Percentiles rank a stretch among this genome's conserved stretches.
Evolutionary conservation across 805 yeast species (phyloP).

Genomic region (Yarrowia porcina): DNA sequence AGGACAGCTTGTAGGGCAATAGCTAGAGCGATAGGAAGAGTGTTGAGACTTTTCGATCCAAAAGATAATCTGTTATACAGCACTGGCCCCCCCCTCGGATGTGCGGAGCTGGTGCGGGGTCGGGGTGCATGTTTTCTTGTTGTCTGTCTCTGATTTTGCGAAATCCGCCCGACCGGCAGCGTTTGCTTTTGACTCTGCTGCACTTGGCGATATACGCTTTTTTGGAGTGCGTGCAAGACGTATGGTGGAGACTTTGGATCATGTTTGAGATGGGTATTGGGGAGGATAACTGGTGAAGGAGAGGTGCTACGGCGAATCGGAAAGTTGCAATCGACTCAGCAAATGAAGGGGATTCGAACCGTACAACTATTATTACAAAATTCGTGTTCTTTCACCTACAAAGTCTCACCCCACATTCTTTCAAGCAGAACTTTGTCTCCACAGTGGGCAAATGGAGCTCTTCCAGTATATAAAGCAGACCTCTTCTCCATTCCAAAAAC

Average conservation of each 20-base stretch:
- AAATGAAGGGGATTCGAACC: too few relatives aligned
- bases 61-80: too few relatives aligned
- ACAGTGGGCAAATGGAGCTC: background rate
- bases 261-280: background rate
- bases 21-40: too few relatives aligned
- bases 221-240: background rate
- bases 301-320: background rate
- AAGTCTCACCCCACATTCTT: too few relatives aligned
- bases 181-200: background rate
- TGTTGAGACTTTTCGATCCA: too few relatives aligned
- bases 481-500: background rate
- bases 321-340: background rate
- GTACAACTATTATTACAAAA: too few relatives aligned
- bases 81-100: too few relatives aligned
- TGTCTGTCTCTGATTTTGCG: background rate
- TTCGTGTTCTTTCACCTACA: background rate
- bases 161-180: constrained; percentile 14
- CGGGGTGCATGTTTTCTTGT: background rate
- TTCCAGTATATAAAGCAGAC: background rate
- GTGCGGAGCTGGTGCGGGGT: constrained; percentile 15
- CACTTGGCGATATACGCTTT: constrained; percentile 9
- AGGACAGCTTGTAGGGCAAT: too few relatives aligned
- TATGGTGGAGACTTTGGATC: background rate
- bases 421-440: background rate
- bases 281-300: background rate